Conservation (phyloP, 2,329 filamentous ascomycete genomes). For the Calonectria pseudoturangicola region DNA sequence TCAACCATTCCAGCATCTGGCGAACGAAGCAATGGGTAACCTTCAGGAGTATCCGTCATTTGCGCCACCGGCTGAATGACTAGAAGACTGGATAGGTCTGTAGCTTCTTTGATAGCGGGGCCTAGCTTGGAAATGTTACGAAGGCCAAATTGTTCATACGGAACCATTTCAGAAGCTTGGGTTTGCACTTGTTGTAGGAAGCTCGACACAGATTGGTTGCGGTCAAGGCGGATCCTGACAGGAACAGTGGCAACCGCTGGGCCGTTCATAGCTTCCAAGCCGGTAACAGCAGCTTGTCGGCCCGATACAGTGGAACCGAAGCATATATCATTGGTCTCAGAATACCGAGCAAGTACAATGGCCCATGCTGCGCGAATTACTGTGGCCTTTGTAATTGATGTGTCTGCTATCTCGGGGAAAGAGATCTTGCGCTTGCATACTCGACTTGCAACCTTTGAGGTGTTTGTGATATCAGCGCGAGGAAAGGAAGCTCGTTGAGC, state of each 20-base stretch:
- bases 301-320: conserved; percentile 15
- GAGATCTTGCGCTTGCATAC: neutral
- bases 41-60: neutral
- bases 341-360: conserved; percentile 24
- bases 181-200: conserved; percentile 61
- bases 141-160: conserved; percentile 41
- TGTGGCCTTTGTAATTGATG: conserved; percentile 15
- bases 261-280: conserved; percentile 46
- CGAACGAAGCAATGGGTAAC: neutral
- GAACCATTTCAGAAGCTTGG: conserved; percentile 39
- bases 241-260: conserved; percentile 59
- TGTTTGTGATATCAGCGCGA: neutral
- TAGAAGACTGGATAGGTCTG: conserved; percentile 32
- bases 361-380: conserved; percentile 28
- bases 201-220: conserved; percentile 53
- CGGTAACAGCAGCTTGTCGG: conserved; percentile 42
- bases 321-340: conserved; percentile 19
- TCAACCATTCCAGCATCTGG: conserved; percentile 35
- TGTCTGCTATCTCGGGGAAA: neutral
- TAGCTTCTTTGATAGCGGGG: conserved; percentile 22
- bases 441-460: neutral
- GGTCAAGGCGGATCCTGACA: conserved; percentile 53
- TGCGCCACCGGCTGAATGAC: conserved; percentile 34
- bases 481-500: conserved; percentile 18
- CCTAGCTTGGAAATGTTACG: conserved; percentile 44